phyloP scores from a whole-genome alignment of 495 filamentous ascomycete species.

The Amniculicola lignicola region DNA sequence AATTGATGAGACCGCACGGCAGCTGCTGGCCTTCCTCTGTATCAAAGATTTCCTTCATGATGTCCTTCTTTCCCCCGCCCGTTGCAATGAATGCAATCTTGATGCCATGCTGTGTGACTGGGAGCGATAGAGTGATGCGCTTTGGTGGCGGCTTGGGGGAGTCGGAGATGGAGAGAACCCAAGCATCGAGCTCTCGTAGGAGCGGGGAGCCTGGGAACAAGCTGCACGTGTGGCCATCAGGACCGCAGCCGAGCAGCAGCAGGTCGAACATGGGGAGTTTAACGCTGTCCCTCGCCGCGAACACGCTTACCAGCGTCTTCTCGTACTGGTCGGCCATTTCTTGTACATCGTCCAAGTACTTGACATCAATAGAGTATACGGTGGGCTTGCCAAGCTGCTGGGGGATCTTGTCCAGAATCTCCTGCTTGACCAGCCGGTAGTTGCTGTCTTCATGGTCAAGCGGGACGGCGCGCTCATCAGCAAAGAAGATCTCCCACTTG shows the following conservation, averaged over 20 bases:
- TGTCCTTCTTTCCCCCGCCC: conserved; percentile 81
- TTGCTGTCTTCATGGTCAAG: conserved; percentile 92
- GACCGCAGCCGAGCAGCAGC: conserved; percentile 85
- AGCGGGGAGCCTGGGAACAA: conserved; percentile 88
- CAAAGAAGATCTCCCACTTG: conserved; percentile 98
- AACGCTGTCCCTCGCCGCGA: conserved; percentile 45
- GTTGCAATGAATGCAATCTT: conserved; percentile 89
- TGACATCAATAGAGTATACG: conserved; percentile 73
- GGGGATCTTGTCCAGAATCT: conserved; percentile 85
- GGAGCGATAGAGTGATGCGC: conserved; percentile 87
- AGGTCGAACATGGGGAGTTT: conserved; percentile 86
- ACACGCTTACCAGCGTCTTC: conserved; percentile 69
- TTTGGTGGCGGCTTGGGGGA: conserved; percentile 90
- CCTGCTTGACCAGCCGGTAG: conserved; percentile 79
- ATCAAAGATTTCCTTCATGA: conserved; percentile 88
- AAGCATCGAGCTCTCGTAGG: conserved; percentile 82
- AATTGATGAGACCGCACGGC: conserved; percentile 84
- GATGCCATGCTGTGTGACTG: conserved; percentile 78
- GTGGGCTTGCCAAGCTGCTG: conserved; percentile 58
- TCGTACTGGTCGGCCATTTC: conserved; percentile 94
- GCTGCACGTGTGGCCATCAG: conserved; percentile 95
- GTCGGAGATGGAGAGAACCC: conserved; percentile 86
- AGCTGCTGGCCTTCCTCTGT: conserved; percentile 68
- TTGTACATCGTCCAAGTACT: conserved; percentile 74
- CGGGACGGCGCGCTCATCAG: conserved; percentile 92